Percentiles rank a stretch among this genome's conserved stretches.
Conservation (phyloP, 1,139 yeast species). For the Hemisphaericaspora xylofermentans region DNA sequence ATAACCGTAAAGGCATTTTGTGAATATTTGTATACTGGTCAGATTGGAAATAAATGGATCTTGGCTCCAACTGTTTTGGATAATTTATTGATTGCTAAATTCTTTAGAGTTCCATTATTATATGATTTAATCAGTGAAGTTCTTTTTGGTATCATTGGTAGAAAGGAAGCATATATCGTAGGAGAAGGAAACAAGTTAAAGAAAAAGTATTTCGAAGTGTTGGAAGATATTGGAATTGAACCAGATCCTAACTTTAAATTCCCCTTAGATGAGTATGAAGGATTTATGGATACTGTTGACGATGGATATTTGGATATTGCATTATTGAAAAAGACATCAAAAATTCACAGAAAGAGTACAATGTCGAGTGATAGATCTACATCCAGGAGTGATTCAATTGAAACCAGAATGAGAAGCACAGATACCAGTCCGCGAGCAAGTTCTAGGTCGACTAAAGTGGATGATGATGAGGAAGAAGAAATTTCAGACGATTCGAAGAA, state of each 20-base stretch:
- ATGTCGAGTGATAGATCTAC: conserved; percentile 16
- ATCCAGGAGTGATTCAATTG: conserved; percentile 6
- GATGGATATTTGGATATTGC: conserved; percentile 64
- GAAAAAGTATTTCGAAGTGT: conserved; percentile 25
- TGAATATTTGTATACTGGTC: conserved; percentile 76
- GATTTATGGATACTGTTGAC: conserved; percentile 64
- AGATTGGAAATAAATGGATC: conserved; percentile 71
- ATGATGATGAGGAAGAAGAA: conserved; percentile 13
- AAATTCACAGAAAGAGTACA: conserved; percentile 23
- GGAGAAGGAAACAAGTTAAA: conserved; percentile 39
- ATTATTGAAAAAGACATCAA: conserved; percentile 48
- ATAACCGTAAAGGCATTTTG: conserved; percentile 61
- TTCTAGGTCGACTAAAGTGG: conserved; percentile 6
- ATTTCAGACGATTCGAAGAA: conserved; percentile 21
- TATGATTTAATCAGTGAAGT: conserved; percentile 69
- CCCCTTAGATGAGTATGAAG: conserved; percentile 64
- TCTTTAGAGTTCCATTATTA: conserved; percentile 64
- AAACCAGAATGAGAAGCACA: conserved; percentile 5
- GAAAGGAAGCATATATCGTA: conserved; percentile 56
- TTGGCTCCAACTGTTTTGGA: conserved; percentile 67
- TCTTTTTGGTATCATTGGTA: conserved; percentile 64
- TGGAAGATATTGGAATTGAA: conserved; percentile 25
- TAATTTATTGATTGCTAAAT: conserved; percentile 58
- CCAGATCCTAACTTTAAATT: conserved; percentile 28
- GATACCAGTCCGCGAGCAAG: background rate